phyloP scores from a whole-genome alignment of 129 eudicot genomes.

The Mikania micrantha region DNA sequence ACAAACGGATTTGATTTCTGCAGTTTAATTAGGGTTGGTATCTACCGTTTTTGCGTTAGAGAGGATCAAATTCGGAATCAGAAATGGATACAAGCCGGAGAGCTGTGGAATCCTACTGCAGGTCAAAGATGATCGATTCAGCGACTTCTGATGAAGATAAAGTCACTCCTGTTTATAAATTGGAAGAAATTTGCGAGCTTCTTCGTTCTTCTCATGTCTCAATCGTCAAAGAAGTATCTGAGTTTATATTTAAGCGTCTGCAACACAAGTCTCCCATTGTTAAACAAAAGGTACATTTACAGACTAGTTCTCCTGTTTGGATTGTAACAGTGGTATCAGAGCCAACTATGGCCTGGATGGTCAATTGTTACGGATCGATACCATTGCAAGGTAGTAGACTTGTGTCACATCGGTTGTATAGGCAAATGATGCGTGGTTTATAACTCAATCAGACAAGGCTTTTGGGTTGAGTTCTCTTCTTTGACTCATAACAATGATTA shows the following conservation, averaged over 20 bases:
- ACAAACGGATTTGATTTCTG: not conserved
- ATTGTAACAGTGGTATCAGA: too few relatives aligned
- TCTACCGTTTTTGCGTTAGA: not conserved
- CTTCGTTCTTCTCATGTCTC: constrained; percentile 74
- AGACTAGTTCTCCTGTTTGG: not conserved
- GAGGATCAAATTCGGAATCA: not conserved
- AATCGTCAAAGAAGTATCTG: constrained; percentile 71
- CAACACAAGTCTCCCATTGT: constrained; percentile 85
- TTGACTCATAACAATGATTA: too few relatives aligned
- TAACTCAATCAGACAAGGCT: too few relatives aligned
- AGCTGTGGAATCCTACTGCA: constrained; percentile 97
- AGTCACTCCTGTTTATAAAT: constrained; percentile 88
- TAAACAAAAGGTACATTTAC: constrained; percentile 60
- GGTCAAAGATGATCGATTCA: constrained; percentile 78
- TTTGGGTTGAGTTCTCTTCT: too few relatives aligned
- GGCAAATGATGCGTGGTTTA: too few relatives aligned
- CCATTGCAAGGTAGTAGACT: too few relatives aligned
- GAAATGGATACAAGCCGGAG: constrained; percentile 92
- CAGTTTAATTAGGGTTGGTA: not conserved
- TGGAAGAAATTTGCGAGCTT: constrained; percentile 88
- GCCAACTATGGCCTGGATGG: too few relatives aligned
- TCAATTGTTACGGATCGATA: too few relatives aligned
- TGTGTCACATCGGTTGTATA: too few relatives aligned
- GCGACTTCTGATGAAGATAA: constrained; percentile 94
- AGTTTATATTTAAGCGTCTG: constrained; percentile 69